Percentiles rank a stretch among this genome's conserved stretches.
Conservation (phyloP, 106 monocot species). For the Ottelia alismoides region DNA sequence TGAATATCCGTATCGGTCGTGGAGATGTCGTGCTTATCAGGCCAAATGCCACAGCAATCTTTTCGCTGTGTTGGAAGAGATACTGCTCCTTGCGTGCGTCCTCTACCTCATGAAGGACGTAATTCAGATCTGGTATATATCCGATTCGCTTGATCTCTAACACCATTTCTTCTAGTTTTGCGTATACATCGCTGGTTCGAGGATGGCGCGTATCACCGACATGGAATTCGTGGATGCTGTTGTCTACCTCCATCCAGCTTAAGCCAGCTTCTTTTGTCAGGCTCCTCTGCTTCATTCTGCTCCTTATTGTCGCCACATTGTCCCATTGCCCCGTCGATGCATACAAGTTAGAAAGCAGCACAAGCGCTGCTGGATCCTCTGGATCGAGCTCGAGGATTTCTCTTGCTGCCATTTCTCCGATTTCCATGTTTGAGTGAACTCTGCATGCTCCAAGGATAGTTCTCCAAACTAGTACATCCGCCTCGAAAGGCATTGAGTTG, state of each 20-base stretch:
- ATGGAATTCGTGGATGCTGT: slow-evolving; percentile 42
- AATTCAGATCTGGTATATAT: slow-evolving; percentile 43
- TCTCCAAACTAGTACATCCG: slow-evolving; percentile 55
- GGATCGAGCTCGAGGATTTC: slow-evolving; percentile 54
- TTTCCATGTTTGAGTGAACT: slow-evolving; percentile 25
- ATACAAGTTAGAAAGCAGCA: slow-evolving; percentile 76
- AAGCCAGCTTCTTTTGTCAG: slow-evolving; percentile 69
- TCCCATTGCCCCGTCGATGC: slow-evolving; percentile 46
- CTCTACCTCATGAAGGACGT: slow-evolving; percentile 62
- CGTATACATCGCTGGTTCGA: slow-evolving; percentile 34
- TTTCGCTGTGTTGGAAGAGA: slow-evolving; percentile 74
- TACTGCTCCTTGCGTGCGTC: slow-evolving; percentile 54
- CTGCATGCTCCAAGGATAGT: slow-evolving; percentile 70
- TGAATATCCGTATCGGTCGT: slow-evolving; percentile 50
- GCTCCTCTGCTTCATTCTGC: slow-evolving; percentile 46
- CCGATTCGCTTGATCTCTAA: slow-evolving; percentile 50
- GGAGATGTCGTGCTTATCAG: slow-evolving; percentile 41
- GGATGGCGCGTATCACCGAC: slow-evolving; percentile 51
- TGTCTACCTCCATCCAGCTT: slow-evolving; percentile 68
- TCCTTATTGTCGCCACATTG: slow-evolving; percentile 47
- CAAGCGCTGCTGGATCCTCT: slow-evolving; percentile 47
- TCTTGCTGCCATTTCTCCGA: slow-evolving; percentile 46
- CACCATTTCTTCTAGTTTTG: slow-evolving; percentile 34
- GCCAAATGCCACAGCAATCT: slow-evolving; percentile 73
- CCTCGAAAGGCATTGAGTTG: slow-evolving; percentile 40